Base-by-base conservation (phyloP, 306 rosid genomes). In the Fragaria ananassa region DNA sequence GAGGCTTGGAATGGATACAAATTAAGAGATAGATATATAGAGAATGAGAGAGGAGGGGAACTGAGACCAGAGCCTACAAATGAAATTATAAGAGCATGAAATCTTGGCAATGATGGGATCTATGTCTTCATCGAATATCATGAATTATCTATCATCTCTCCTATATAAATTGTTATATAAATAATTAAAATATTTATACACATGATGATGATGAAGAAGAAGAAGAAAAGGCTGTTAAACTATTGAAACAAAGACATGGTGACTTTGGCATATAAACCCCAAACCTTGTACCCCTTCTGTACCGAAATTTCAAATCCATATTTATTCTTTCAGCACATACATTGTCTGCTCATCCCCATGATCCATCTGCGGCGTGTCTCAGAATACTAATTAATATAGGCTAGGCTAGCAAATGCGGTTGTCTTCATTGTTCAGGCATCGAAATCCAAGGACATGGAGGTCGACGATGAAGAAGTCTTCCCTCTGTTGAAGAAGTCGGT, bases 391-490 rank as follows among this genome's bases (percentile, higher is more conserved):
- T 25, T 25, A 25, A 27, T 27, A 0, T 25, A 23, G 42, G 37
- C 65, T 27, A 58, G 61, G 61, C 61, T 54, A 58, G 35, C 64
- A n/a, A n/a, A 54, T 54, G 61, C 0, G 8, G 45, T 42, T 5
- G 31, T 56, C 31, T 56, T 3, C 37, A 58, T 58, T 46, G 44
- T 10, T 76, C 74, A 86, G 50, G 79, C 74, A 37, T 74, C 83
- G 71, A 80, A 86, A 76, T 86, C 86, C 17, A 80, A 71, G 19
- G 88, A 73, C 79, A 78, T 80, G 51, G 80, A 74, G 69, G 70
- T 45, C 15, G 49, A 74, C 2, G 75, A 37, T 1, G 78, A 12
- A 8, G 78, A 76, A 7, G 80, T 72, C 74, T 79, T 83, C 67
- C 87, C 87, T 44, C 83, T 57, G 54, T 73, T 78, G 74, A 86